Conservation (phyloP, 1,284 basidiomycete species). For the Sporisorium exsertum region DNA sequence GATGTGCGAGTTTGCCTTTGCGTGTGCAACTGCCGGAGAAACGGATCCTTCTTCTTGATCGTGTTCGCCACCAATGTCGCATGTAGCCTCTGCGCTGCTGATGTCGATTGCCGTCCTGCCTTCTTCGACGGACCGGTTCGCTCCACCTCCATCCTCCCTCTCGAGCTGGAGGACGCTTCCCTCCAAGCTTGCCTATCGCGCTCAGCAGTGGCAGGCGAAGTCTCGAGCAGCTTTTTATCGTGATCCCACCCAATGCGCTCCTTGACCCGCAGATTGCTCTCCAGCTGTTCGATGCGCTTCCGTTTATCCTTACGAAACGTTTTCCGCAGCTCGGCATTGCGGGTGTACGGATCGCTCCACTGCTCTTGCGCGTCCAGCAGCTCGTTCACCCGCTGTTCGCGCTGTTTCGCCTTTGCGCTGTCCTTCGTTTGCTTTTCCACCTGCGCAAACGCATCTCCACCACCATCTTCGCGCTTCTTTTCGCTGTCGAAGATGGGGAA, state of each 20-base stretch:
- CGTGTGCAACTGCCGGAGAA: constrained; percentile 8
- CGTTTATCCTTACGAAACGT: constrained; percentile 88
- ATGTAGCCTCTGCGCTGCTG: constrained; percentile 3
- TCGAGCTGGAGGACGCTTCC: not conserved
- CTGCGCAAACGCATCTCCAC: constrained; percentile 83
- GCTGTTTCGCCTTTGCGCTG: constrained; percentile 77
- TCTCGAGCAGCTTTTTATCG: constrained; percentile 13
- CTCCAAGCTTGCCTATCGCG: not conserved
- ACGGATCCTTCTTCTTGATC: constrained; percentile 15
- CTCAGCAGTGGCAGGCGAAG: not conserved
- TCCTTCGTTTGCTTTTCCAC: constrained; percentile 88
- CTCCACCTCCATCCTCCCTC: not conserved
- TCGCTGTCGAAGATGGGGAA: constrained; percentile 82
- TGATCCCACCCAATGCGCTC: constrained; percentile 68
- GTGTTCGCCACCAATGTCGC: constrained; percentile 18
- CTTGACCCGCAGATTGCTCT: constrained; percentile 78
- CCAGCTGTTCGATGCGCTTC: constrained; percentile 76
- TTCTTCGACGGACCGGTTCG: not conserved
- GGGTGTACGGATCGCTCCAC: constrained; percentile 84
- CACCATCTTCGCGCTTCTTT: constrained; percentile 72
- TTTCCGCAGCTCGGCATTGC: constrained; percentile 80
- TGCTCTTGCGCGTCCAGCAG: constrained; percentile 80
- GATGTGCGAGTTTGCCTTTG: not conserved
- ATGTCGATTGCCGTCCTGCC: not conserved
- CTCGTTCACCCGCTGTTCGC: constrained; percentile 81